A percentile compares a stretch with the other conserved stretches of the same genome.
Evolutionary conservation across 1,284 basidiomycete species (phyloP).

Genomic region (Melampsora americana): DNA sequence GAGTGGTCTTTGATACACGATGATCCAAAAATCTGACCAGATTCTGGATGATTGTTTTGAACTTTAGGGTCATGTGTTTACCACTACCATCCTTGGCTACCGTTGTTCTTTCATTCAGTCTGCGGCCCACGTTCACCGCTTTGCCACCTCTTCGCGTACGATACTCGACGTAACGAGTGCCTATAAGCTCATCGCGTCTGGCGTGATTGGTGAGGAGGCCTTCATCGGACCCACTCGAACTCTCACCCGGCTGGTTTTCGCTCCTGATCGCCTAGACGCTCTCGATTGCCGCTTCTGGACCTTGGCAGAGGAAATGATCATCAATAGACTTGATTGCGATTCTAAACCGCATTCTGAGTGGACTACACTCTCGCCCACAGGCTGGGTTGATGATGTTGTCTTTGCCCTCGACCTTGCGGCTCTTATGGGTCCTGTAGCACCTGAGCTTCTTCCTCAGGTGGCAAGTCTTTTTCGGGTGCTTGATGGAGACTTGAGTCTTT

Average conservation of each 20-base stretch:
- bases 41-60: background rate
- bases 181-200: slow-evolving; percentile 40
- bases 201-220: slow-evolving; percentile 37
- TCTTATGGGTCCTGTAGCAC: slow-evolving; percentile 20
- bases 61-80: slow-evolving; percentile 38
- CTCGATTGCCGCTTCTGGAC: slow-evolving; percentile 32
- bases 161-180: slow-evolving; percentile 37
- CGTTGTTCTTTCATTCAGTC: slow-evolving; percentile 43
- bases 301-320: slow-evolving; percentile 16
- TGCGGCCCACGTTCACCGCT: slow-evolving; percentile 26
- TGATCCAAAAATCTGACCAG: background rate
- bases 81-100: slow-evolving; percentile 42
- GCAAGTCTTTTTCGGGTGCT: slow-evolving; percentile 36
- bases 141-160: slow-evolving; percentile 39
- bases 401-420: slow-evolving; percentile 36
- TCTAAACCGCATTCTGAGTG: background rate
- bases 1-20: too few relatives aligned
- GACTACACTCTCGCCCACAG: background rate
- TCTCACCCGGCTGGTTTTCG: slow-evolving; percentile 34
- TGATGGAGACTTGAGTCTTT: slow-evolving; percentile 35
- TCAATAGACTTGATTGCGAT: background rate
- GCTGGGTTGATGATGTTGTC: slow-evolving; percentile 32
- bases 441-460: background rate
- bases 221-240: slow-evolving; percentile 40
- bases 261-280: slow-evolving; percentile 18